Conservation (phyloP, 345 rosid species). For the Kernera saxatilis region DNA sequence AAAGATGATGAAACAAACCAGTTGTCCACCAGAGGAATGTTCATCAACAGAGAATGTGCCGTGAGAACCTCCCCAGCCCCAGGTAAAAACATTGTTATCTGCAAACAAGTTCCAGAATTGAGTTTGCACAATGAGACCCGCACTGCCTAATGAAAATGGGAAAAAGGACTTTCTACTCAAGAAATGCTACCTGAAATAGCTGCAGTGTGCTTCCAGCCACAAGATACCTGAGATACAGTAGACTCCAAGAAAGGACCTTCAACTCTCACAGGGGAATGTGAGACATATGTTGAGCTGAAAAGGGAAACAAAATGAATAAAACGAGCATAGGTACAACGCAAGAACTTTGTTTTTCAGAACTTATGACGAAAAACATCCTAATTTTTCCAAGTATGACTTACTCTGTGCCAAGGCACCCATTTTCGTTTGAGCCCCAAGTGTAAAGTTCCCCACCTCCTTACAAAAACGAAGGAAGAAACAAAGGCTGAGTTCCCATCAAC, state of each 20-base stretch:
- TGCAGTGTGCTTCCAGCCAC: slow-evolving; percentile 99
- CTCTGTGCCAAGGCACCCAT: slow-evolving; percentile 94
- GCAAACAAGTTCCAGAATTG: slow-evolving; percentile 11
- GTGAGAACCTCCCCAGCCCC: slow-evolving; percentile 98
- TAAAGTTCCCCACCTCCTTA: slow-evolving; percentile 77
- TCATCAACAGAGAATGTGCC: slow-evolving; percentile 95
- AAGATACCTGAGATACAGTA: slow-evolving; percentile 70
- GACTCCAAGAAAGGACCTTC: slow-evolving; percentile 64
- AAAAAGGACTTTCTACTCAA: not conserved
- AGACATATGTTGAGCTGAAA: slow-evolving; percentile 55
- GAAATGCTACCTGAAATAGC: slow-evolving; percentile 70
- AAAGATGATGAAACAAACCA: slow-evolving; percentile 51
- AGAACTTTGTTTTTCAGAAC: slow-evolving; percentile 7
- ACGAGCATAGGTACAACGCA: not conserved
- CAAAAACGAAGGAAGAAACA: slow-evolving; percentile 4
- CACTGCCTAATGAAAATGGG: no score
- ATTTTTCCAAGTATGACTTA: slow-evolving; percentile 24
- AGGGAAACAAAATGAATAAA: not conserved
- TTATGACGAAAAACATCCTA: not conserved
- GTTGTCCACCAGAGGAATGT: slow-evolving; percentile 88
- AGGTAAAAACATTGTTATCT: slow-evolving; percentile 75
- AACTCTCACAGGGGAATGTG: slow-evolving; percentile 67
- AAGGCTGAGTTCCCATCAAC: slow-evolving; percentile 2
- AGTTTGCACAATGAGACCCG: not conserved
- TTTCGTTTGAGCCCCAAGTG: slow-evolving; percentile 91